Conservation (phyloP, 192 early-diverging fungal species). For the Podila minutissima region DNA sequence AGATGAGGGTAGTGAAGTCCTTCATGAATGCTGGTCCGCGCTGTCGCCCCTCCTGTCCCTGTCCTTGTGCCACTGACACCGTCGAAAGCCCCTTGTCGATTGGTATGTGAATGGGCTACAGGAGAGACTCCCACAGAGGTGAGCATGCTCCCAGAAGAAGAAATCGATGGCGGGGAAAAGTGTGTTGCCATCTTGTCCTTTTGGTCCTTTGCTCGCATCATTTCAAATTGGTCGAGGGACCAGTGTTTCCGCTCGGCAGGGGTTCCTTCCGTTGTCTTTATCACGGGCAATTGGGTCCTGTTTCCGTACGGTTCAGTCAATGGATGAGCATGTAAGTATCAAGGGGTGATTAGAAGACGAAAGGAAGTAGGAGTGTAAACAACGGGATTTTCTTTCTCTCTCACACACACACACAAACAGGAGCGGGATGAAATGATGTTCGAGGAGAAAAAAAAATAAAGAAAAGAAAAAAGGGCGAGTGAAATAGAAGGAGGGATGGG, state of each 20-base stretch:
- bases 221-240: slow-evolving; percentile 1
- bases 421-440: no score
- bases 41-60: slow-evolving; percentile 1
- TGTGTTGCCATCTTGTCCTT: background rate
- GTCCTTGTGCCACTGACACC: background rate
- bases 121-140: background rate
- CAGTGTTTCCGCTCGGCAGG: slow-evolving; percentile 3
- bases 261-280: background rate
- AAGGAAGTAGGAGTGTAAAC: no score
- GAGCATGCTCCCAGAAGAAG: background rate
- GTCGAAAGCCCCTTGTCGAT: background rate
- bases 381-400: no score
- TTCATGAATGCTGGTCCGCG: background rate
- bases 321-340: background rate
- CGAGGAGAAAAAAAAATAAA: no score
- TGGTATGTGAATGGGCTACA: background rate
- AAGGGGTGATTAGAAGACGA: no score
- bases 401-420: no score
- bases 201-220: slow-evolving; percentile 2
- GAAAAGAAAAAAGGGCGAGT: no score
- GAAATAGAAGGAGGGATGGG: no score
- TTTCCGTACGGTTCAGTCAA: background rate
- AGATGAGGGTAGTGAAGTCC: background rate
- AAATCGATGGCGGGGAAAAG: background rate
- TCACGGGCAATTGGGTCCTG: background rate